Evolutionary conservation across 1,284 basidiomycete species (phyloP).

Genomic region (Filobasidium uniguttulatum): DNA sequence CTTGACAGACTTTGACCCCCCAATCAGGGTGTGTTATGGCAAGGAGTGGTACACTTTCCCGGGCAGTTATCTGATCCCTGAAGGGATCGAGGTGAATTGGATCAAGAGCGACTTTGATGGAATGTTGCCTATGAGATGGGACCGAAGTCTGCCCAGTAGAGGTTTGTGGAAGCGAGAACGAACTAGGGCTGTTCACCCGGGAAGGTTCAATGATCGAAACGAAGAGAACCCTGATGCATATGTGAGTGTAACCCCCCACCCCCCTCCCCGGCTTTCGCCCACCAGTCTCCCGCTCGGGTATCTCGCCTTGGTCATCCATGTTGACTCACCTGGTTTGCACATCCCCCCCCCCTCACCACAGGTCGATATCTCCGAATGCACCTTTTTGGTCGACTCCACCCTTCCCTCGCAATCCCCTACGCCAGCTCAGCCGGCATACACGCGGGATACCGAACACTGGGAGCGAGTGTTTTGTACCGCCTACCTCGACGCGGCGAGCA

Average conservation of each 20-base stretch:
- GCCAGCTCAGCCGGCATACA: constrained; percentile 62
- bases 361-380: constrained; percentile 59
- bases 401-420: constrained; percentile 55
- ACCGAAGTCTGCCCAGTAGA: constrained; percentile 17
- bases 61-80: constrained; percentile 73
- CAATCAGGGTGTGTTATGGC: constrained; percentile 66
- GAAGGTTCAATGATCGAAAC: constrained; percentile 78
- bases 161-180: constrained; percentile 50
- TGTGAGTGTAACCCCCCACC: constrained; percentile 43
- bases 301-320: too few species aligned
- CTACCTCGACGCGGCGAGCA: constrained; percentile 68
- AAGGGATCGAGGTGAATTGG: constrained; percentile 67
- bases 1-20: constrained; percentile 49
- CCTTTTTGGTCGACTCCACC: constrained; percentile 76
- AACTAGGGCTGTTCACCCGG: constrained; percentile 48
- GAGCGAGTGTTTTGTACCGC: constrained; percentile 58
- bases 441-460: constrained; percentile 51
- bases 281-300: too few species aligned
- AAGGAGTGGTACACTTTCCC: constrained; percentile 97
- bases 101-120: constrained; percentile 81
- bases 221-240: constrained; percentile 53
- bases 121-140: constrained; percentile 55
- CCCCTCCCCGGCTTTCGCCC: too few species aligned
- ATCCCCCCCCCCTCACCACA: constrained; percentile 29
- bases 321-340: not conserved